Evolutionary conservation across 2,329 filamentous ascomycete genomes (phyloP).

Genomic region (Parafenestella ontariensis): DNA sequence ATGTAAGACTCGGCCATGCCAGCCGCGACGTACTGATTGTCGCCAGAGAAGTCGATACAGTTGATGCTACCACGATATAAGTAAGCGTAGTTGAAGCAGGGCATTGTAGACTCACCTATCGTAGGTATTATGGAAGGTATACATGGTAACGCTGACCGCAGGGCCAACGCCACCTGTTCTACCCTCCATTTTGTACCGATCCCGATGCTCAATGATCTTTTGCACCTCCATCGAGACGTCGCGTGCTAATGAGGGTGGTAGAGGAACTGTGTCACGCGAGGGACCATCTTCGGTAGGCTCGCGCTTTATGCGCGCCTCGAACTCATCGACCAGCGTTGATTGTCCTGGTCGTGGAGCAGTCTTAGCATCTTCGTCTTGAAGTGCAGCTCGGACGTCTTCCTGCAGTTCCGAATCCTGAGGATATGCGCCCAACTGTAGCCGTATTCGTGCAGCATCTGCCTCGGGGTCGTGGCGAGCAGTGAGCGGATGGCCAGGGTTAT

Average conservation of each 20-base stretch:
- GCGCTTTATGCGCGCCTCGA: constrained; percentile 85
- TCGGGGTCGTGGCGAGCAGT: constrained; percentile 65
- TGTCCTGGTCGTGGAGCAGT: constrained; percentile 75
- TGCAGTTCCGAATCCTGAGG: constrained; percentile 84
- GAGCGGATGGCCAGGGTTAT: constrained; percentile 69
- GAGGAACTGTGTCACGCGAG: constrained; percentile 77
- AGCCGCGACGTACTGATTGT: constrained; percentile 83
- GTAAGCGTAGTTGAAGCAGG: neutral
- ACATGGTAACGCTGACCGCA: constrained; percentile 91
- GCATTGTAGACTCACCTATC: constrained; percentile 70
- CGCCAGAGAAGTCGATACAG: constrained; percentile 95
- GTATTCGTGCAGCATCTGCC: constrained; percentile 57
- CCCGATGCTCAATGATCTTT: constrained; percentile 89
- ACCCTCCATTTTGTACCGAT: constrained; percentile 86
- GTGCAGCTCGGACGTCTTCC: constrained; percentile 83
- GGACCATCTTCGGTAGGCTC: constrained; percentile 89
- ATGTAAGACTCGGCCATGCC: constrained; percentile 96
- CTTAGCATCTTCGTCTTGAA: constrained; percentile 83
- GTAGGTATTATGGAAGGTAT: constrained; percentile 96
- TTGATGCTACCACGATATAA: constrained; percentile 68
- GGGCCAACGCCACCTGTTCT: constrained; percentile 84
- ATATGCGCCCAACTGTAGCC: constrained; percentile 78
- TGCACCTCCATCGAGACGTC: constrained; percentile 95
- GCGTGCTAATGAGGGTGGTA: constrained; percentile 84
- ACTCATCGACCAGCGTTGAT: constrained; percentile 81